Evolutionary conservation across 1,139 yeast species (phyloP), one percentile per base, ranked within the genome.

Genomic region (Diutina ranongensis): DNA sequence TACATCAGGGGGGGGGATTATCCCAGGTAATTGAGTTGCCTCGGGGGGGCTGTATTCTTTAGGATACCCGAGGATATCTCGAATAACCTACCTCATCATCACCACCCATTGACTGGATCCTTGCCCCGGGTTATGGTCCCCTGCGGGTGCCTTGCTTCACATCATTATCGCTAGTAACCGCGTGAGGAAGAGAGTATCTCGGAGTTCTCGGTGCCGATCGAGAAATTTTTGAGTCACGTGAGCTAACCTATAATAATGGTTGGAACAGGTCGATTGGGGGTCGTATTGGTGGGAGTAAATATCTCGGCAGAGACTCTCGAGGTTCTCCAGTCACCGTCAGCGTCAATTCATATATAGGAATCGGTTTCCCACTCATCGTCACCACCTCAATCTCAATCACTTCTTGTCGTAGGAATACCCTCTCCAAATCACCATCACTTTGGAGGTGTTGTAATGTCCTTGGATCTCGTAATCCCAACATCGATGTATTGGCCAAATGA

Each of bases 201-300:
- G 28, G 28, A n/a, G n/a, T n/a, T n/a, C n/a, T n/a, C n/a, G n/a
- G n/a, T n/a, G n/a, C n/a, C n/a, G n/a, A n/a, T n/a, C n/a, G n/a
- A n/a, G n/a, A n/a, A n/a, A n/a, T n/a, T n/a, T n/a, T n/a, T n/a
- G n/a, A n/a, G 28, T 25, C 28, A 25, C 28, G 28, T 25, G 28
- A 25, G 28, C 5, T 25, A 10, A 25, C 1, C 28, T 51, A 65
- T 40, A 67, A 54, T 32, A 67, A 56, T 2, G 72, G 72, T 47
- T 67, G 72, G 55, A 67, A 67, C 46, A 55, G 57, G 16, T 72
- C 72, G 12, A 65, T 52, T 4, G 62, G 52, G 9, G 66, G 63
- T 10, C 55, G 61, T 2, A 64, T 61, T 10, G 60, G 60, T 3
- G 58, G 55, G 1, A 58, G 52, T 1, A 35, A 59, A 51, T 8